Evolutionary conservation across 345 rosid genomes (phyloP), one percentile per base, ranked within the genome.

Genomic region (Euclidium syriacum): DNA sequence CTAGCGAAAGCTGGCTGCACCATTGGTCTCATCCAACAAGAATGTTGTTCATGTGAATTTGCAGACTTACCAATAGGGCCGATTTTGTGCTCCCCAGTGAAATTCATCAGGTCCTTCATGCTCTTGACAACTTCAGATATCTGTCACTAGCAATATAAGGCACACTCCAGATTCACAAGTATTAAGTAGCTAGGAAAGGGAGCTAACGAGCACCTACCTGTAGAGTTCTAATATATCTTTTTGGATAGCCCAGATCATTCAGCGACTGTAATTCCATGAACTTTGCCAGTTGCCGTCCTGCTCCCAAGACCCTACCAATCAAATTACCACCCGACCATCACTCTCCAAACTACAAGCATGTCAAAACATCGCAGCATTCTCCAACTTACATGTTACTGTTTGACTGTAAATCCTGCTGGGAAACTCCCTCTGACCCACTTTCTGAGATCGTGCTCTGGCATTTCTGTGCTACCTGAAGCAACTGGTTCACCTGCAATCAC

Each of bases 81-180:
- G 27, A 63, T 74, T 75, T 89, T 83, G 52, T 79, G 55, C 33
- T 92, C 91, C 36, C 70, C 65, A 41, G 91, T 83, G 78, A 89
- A 84, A 68, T 79, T 83, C 72, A 89, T 85, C 57, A 92, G 79
- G 75, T 87, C 99, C 79, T 89, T 89, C 99, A 92, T 92, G 82
- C 94, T 84, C 75, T 80, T 87, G 71, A 92, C 95, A 78, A 87
- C 95, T 87, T 92, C 99, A 26, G 94, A 82, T 47, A 84, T 89
- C 99, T 89, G 78, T 43, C 60, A 71, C 54, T 72, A 38, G 52
- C 61, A 75, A 34, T 41, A n/a, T n/a, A n/a, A n/a, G 44, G 55
- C 16, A 64, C 24, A 10, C 64, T 62, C 16, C 36, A 49, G 6
- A 10, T 62, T 20, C 41, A 18, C 29, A 68, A 41, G 18, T 55